Evolutionary conservation across 768 basidiomycete genomes (phyloP).

Genomic region (Sarcomyxa edulis): DNA sequence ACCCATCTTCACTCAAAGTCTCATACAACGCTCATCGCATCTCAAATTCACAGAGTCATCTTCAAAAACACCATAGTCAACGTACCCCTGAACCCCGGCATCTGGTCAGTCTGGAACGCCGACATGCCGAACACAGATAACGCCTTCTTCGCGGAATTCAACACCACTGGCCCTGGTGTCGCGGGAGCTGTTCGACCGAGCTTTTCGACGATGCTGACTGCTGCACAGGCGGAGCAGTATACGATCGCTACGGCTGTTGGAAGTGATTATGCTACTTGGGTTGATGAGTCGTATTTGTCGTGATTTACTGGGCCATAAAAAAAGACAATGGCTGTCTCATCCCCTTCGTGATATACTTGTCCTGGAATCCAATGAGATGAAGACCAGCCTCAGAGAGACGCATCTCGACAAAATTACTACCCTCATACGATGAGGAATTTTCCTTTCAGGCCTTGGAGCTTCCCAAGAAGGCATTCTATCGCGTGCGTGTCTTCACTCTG

Average conservation of each 20-base stretch:
- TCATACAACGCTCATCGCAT: conserved; percentile 1
- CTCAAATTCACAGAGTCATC: conserved; percentile 34
- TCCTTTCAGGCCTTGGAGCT: too few species aligned
- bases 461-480: too few species aligned
- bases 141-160: conserved; percentile 41
- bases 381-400: too few species aligned
- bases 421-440: too few species aligned
- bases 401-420: too few species aligned
- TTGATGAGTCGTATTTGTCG: conserved; percentile 34
- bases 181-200: conserved; percentile 27
- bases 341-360: too few species aligned
- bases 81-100: conserved; percentile 30
- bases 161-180: conserved; percentile 36
- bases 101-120: conserved; percentile 44
- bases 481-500: too few species aligned
- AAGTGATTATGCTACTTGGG: conserved; percentile 39
- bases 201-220: conserved; percentile 33
- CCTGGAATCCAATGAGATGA: too few species aligned
- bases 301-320: too few species aligned
- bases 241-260: conserved; percentile 41
- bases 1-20: background rate
- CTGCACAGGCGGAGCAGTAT: conserved; percentile 30
- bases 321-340: too few species aligned
- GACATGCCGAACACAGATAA: conserved; percentile 32
- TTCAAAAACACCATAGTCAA: conserved; percentile 41